Percentiles rank a stretch among this genome's conserved stretches.
phyloP scores from a whole-genome alignment of 2,329 filamentous ascomycete species.

The Cladosporium sp. region DNA sequence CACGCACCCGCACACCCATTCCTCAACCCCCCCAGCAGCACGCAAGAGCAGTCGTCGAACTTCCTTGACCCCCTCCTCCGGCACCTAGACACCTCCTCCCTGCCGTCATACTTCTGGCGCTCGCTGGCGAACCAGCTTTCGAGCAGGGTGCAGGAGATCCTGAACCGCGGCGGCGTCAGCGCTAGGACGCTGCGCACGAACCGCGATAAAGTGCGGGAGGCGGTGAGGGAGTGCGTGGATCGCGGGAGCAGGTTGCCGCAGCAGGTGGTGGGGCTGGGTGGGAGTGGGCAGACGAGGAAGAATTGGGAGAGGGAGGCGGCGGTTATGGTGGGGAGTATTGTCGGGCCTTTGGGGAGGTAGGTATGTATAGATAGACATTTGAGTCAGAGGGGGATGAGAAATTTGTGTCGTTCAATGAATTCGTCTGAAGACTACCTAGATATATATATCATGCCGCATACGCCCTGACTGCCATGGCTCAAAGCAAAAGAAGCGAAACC shows the following conservation, averaged over 20 bases:
- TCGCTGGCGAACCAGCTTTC: constrained; percentile 76
- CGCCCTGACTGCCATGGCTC: too few relatives aligned
- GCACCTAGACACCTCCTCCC: constrained; percentile 75
- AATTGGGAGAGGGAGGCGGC: constrained; percentile 88
- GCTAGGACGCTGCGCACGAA: constrained; percentile 77
- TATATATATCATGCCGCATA: too few relatives aligned
- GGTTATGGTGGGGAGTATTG: constrained; percentile 86
- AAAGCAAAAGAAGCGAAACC: too few relatives aligned
- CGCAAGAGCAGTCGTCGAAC: constrained; percentile 34
- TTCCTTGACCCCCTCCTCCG: constrained; percentile 68
- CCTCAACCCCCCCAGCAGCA: constrained; percentile 33
- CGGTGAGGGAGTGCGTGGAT: constrained; percentile 78
- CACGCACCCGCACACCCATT: constrained; percentile 67
- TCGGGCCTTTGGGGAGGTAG: constrained; percentile 47
- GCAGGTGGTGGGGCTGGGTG: constrained; percentile 44
- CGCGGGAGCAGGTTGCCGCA: constrained; percentile 67
- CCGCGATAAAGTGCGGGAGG: constrained; percentile 67
- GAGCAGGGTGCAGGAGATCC: constrained; percentile 75
- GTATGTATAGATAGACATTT: not conserved
- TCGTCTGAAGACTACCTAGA: too few relatives aligned
- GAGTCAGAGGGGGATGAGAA: not conserved
- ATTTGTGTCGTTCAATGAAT: too few relatives aligned
- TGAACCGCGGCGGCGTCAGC: constrained; percentile 76
- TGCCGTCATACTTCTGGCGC: constrained; percentile 92
- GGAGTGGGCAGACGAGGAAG: constrained; percentile 36